These are phyloP conservation scores for Huiozyma sinensis DNA, from an alignment of 805 yeast genomes.

Conservation along the genomic window DNA sequence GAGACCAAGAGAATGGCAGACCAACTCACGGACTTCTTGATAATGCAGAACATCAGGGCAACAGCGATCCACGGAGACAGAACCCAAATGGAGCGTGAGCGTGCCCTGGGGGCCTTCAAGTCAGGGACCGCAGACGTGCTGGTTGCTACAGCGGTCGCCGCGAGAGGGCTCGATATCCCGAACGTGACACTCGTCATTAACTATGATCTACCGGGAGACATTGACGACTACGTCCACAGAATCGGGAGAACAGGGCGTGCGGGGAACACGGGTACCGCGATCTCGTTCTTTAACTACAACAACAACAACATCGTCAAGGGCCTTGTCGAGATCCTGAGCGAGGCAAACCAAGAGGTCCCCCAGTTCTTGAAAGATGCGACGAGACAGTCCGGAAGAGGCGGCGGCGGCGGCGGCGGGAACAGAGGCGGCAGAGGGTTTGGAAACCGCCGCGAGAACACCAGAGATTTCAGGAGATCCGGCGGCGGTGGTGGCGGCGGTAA, in stretches of 20 bases:
- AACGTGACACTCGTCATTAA: slow-evolving; percentile 94
- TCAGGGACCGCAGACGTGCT: slow-evolving; percentile 81
- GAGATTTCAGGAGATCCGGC: slow-evolving; percentile 39
- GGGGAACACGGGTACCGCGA: slow-evolving; percentile 95
- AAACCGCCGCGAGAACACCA: slow-evolving; percentile 30
- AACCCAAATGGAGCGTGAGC: slow-evolving; percentile 93
- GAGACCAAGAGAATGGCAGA: slow-evolving; percentile 99
- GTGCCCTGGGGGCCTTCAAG: slow-evolving; percentile 87
- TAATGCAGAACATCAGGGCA: slow-evolving; percentile 82
- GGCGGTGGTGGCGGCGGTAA: slow-evolving; percentile 4
- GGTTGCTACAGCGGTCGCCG: slow-evolving; percentile 99
- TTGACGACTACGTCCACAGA: slow-evolving; percentile 97
- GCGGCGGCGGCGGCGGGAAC: slow-evolving; percentile 36
- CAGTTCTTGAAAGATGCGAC: slow-evolving; percentile 68
- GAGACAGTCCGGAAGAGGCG: slow-evolving; percentile 58
- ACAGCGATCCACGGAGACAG: slow-evolving; percentile 98
- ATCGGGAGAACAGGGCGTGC: slow-evolving; percentile 99
- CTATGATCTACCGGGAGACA: slow-evolving; percentile 91
- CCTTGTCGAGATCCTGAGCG: slow-evolving; percentile 70
- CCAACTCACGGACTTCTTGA: slow-evolving; percentile 78
- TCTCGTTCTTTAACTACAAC: slow-evolving; percentile 93
- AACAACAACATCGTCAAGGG: slow-evolving; percentile 82
- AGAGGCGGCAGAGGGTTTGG: slow-evolving; percentile 25
- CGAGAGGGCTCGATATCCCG: slow-evolving; percentile 99
- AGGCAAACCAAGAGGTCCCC: slow-evolving; percentile 96